These are phyloP conservation scores for Trametes maxima DNA, from an alignment of 768 basidiomycete species.

Conservation along the genomic window DNA sequence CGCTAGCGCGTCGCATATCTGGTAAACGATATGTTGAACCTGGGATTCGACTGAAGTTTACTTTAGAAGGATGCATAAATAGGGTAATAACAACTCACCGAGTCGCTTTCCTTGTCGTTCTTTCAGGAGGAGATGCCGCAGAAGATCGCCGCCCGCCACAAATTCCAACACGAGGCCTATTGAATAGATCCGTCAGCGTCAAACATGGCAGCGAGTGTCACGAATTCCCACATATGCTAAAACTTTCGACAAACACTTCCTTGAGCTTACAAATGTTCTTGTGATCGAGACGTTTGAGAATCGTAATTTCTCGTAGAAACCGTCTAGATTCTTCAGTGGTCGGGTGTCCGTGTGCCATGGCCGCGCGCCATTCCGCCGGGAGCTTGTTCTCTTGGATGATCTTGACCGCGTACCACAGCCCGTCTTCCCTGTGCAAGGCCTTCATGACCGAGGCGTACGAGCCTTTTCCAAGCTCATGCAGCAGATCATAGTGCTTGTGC, in stretches of 20 bases:
- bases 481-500: slow-evolving; percentile 66
- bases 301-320: slow-evolving; percentile 74
- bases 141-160: slow-evolving; percentile 85
- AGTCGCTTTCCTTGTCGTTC: slow-evolving; percentile 49
- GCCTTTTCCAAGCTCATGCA: slow-evolving; percentile 79
- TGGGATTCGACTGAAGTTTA: slow-evolving; percentile 49
- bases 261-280: slow-evolving; percentile 80
- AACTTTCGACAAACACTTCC: slow-evolving; percentile 70
- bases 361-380: slow-evolving; percentile 28
- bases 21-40: slow-evolving; percentile 69
- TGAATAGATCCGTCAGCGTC: slow-evolving; percentile 28
- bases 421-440: slow-evolving; percentile 72
- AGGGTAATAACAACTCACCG: slow-evolving; percentile 43
- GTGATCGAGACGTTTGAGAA: slow-evolving; percentile 76
- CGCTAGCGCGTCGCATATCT: slow-evolving; percentile 82
- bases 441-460: slow-evolving; percentile 90
- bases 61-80: not conserved
- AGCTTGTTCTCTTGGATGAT: slow-evolving; percentile 64
- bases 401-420: slow-evolving; percentile 84
- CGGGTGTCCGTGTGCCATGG: slow-evolving; percentile 8
- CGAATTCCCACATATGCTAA: slow-evolving; percentile 52
- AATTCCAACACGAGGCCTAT: slow-evolving; percentile 81
- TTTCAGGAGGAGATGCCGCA: slow-evolving; percentile 65
- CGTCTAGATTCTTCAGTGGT: slow-evolving; percentile 24
- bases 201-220: slow-evolving; percentile 30